phyloP scores from a whole-genome alignment of 257 asterid species.

The Craterostigma plantagineum region DNA sequence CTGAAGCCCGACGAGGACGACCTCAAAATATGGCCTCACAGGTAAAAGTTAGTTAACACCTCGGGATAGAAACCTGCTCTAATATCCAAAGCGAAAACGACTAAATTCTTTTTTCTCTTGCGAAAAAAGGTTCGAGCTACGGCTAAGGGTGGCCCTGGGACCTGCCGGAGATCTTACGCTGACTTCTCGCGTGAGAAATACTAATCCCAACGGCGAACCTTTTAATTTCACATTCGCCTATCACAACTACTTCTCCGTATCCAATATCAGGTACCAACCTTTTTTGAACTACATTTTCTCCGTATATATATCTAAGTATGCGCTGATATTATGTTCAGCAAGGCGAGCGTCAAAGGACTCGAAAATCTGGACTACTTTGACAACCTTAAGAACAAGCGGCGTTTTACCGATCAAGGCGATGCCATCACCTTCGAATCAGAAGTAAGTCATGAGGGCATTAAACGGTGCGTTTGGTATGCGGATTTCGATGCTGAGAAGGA shows the following conservation, averaged over 20 bases:
- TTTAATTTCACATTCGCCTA: conserved; percentile 52
- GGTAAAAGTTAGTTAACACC: conserved; percentile 13
- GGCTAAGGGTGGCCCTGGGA: conserved; percentile 41
- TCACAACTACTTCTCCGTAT: conserved; percentile 51
- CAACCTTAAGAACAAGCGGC: conserved; percentile 29
- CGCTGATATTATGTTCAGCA: conserved; percentile 16
- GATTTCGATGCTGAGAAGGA: too few species aligned
- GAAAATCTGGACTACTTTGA: conserved; percentile 55
- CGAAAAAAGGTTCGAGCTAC: conserved; percentile 40
- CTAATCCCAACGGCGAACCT: conserved; percentile 39
- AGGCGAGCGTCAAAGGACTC: conserved; percentile 63
- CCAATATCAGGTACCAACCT: conserved; percentile 78
- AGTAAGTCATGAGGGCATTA: conserved; percentile 11
- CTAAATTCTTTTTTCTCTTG: too few species aligned
- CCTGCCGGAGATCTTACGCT: conserved; percentile 45
- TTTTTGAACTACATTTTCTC: too few species aligned
- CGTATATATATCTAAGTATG: too few species aligned
- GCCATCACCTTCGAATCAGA: conserved; percentile 53
- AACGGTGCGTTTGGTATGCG: too few species aligned
- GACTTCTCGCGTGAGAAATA: conserved; percentile 57
- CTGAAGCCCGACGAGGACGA: conserved; percentile 48
- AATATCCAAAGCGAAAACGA: too few species aligned
- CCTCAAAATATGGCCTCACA: conserved; percentile 41
- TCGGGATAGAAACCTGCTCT: conserved; percentile 1
- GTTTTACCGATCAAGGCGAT: conserved; percentile 52